Percentiles rank a stretch among this genome's conserved stretches.
Conservation (phyloP, 1,139 yeast species). For the Zygosaccharomyces pseudobailii region DNA sequence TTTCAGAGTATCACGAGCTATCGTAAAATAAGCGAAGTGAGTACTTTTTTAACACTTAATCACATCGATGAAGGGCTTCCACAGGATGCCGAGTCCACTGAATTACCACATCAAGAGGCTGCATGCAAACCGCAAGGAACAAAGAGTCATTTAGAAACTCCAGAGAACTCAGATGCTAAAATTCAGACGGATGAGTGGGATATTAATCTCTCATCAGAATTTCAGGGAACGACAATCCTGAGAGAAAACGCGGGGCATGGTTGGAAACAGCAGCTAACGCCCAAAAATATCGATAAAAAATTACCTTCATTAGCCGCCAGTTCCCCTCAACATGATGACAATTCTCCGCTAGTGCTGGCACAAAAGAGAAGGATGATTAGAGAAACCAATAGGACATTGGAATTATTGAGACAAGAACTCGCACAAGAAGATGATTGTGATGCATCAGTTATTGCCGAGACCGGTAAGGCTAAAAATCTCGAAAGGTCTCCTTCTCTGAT, state of each 20-base stretch:
- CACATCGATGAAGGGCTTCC: slow-evolving; percentile 11
- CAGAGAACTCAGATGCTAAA: slow-evolving; percentile 18
- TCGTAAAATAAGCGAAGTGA: slow-evolving; percentile 25
- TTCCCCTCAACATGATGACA: slow-evolving; percentile 10
- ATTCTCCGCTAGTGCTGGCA: slow-evolving; percentile 26
- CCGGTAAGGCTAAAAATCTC: background rate
- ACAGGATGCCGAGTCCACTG: background rate
- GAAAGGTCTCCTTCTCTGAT: slow-evolving; percentile 10
- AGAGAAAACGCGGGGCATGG: background rate
- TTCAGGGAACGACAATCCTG: slow-evolving; percentile 1
- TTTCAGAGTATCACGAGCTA: slow-evolving; percentile 11
- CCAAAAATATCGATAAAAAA: slow-evolving; percentile 3
- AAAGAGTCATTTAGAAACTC: slow-evolving; percentile 16
- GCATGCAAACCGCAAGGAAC: background rate
- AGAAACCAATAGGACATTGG: slow-evolving; percentile 19
- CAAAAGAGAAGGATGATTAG: slow-evolving; percentile 24
- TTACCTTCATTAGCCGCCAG: background rate
- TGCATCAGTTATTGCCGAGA: slow-evolving; percentile 3
- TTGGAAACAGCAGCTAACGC: slow-evolving; percentile 5
- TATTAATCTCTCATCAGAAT: slow-evolving; percentile 10
- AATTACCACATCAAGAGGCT: slow-evolving; percentile 4
- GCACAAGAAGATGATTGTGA: slow-evolving; percentile 3
- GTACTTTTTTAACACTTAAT: slow-evolving; percentile 19
- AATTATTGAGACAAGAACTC: slow-evolving; percentile 12
- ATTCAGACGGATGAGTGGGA: slow-evolving; percentile 19